Base-by-base conservation (phyloP, 139 green algal species). In the Tetratostichococcus sp. region DNA sequence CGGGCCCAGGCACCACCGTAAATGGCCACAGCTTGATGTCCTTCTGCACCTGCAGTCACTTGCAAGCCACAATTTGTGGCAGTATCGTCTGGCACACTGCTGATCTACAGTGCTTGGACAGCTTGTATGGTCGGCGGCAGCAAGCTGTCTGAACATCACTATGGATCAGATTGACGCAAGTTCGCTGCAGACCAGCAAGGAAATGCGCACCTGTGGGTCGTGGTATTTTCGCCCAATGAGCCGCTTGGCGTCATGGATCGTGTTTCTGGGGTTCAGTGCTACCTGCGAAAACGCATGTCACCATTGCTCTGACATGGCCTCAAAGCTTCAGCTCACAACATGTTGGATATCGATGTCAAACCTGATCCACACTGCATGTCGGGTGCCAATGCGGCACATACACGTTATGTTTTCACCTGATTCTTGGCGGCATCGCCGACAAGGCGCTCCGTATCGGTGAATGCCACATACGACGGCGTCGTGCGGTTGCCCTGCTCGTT, bases 221-320 rank as follows among this genome's bases (percentile, higher is more conserved):
- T 67, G 75, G 82, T 93, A 96, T 79, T 94, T 95, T 74, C 95
- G 88, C 26, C 95, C 95, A 76, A 98, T 98, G 14, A 98, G 80
- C 73, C 95, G 86, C 91, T 98, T 98, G 76, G 95, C 95, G 71
- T 98, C 94, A 70, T 98, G 98, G 17, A 98, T 91, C n/a, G 94
- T 97, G 91, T 97, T 97, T 16, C 65, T 87, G 22, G 92, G 92
- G 85, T 97, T 97, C 85, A 96, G 89, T 14, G 89, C 83, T 34
- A 83, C 76, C 80, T 83, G 72, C 65, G 69, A 5, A 6, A 31
- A 43, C 23, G 5, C 8, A 26, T 19, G 39, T 19, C 22, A 35
- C 21, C n/a, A n/a, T n/a, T n/a, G n/a, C n/a, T n/a, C n/a, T n/a
- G n/a, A n/a, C n/a, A n/a, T n/a, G n/a, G n/a, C n/a, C n/a, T n/a